Evolutionary conservation across 208 protist species (phyloP).

Genomic region (Phytomonas francai): DNA sequence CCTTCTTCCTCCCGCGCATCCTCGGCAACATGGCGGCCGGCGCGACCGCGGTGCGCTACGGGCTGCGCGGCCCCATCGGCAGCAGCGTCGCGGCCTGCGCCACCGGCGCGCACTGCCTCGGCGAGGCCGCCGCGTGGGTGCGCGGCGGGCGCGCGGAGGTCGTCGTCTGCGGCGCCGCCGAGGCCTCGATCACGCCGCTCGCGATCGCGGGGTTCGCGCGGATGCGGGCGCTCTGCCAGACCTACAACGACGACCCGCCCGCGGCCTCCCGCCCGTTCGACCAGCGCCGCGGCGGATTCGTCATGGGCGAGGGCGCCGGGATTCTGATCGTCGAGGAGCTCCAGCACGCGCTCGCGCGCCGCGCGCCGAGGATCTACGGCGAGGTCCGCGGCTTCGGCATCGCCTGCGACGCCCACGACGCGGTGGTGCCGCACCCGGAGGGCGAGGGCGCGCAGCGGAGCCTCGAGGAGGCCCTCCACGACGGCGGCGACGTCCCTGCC

Average conservation of each 20-base stretch:
- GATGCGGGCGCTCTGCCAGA: slow-evolving; percentile 89
- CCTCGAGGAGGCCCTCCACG: slow-evolving; percentile 72
- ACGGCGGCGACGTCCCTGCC: slow-evolving; percentile 21
- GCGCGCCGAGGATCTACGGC: slow-evolving; percentile 63
- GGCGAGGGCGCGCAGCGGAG: slow-evolving; percentile 83
- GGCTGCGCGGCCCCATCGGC: slow-evolving; percentile 87
- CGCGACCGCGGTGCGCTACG: slow-evolving; percentile 83
- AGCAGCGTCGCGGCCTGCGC: slow-evolving; percentile 95
- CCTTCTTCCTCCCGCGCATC: slow-evolving; percentile 95
- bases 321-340: slow-evolving; percentile 92
- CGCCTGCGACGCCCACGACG: slow-evolving; percentile 90
- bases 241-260: slow-evolving; percentile 84
- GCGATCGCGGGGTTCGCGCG: slow-evolving; percentile 91
- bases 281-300: slow-evolving; percentile 86
- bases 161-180: slow-evolving; percentile 90
- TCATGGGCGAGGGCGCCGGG: slow-evolving; percentile 96
- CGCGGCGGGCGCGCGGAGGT: slow-evolving; percentile 75
- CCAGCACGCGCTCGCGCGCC: slow-evolving; percentile 76
- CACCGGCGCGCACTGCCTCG: slow-evolving; percentile 96
- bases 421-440: slow-evolving; percentile 89
- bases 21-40: slow-evolving; percentile 96
- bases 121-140: slow-evolving; percentile 89
- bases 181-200: slow-evolving; percentile 91
- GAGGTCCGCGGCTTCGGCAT: slow-evolving; percentile 89
- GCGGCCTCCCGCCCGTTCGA: slow-evolving; percentile 94